Conservation (phyloP, 2,329 filamentous ascomycete genomes). For the Nothopassalora personata region DNA sequence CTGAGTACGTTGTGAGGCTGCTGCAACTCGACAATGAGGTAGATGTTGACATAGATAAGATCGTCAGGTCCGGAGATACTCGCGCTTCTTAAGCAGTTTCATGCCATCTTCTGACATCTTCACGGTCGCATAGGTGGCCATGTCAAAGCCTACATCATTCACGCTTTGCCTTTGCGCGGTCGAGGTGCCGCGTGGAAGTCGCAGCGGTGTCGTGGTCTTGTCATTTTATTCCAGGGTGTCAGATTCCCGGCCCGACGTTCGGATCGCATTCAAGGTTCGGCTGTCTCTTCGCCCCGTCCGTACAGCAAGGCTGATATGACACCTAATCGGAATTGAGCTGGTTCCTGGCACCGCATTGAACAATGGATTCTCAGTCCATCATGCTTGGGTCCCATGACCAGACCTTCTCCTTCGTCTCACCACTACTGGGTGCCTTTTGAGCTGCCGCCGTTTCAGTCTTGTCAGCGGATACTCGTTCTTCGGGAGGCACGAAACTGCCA, state of each 20-base stretch:
- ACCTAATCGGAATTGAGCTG: background rate
- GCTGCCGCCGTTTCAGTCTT: background rate
- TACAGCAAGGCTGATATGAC: background rate
- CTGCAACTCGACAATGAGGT: background rate
- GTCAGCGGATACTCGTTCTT: background rate
- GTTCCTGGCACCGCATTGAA: background rate
- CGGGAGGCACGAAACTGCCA: background rate
- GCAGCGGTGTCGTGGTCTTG: background rate
- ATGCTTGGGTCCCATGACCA: conserved; percentile 1
- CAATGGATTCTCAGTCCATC: background rate
- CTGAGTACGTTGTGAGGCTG: background rate
- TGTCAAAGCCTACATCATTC: background rate
- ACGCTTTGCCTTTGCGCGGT: background rate
- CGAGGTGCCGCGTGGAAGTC: background rate
- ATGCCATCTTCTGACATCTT: background rate
- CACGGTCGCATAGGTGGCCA: background rate
- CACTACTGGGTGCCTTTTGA: background rate
- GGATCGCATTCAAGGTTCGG: background rate
- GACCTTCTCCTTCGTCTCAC: background rate
- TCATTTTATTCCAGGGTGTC: background rate
- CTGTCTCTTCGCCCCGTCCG: background rate
- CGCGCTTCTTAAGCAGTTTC: background rate
- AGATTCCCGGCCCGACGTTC: background rate
- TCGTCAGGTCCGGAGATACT: background rate
- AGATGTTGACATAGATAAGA: background rate